These are phyloP conservation scores for Globisporangium alternatum DNA, from an alignment of 352 stramenopile genomes.

Conservation along the genomic window DNA sequence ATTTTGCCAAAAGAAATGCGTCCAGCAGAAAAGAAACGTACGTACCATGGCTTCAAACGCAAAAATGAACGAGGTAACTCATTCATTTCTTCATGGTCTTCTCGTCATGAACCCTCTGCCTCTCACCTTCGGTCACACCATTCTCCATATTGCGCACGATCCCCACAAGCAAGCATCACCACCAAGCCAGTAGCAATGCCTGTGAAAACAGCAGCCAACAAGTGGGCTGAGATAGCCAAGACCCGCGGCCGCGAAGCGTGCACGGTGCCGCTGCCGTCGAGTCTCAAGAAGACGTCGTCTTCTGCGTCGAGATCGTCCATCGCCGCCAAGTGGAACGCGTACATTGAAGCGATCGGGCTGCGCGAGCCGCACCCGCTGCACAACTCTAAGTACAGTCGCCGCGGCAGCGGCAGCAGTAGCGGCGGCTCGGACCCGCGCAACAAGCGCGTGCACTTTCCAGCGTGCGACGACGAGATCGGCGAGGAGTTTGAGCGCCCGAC, in stretches of 20 bases:
- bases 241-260: neutral
- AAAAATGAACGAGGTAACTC: neutral
- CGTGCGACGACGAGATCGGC: conserved; percentile 23
- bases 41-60: neutral
- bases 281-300: conserved; percentile 49
- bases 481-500: conserved; percentile 37
- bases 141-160: conserved; percentile 7
- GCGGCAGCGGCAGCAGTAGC: conserved; percentile 13
- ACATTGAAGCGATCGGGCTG: conserved; percentile 46
- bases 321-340: conserved; percentile 50
- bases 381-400: neutral
- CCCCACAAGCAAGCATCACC: conserved; percentile 1
- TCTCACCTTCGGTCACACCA: neutral
- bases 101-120: neutral
- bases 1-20: neutral
- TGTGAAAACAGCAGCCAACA: neutral
- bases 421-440: conserved; percentile 13
- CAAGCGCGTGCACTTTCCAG: conserved; percentile 51
- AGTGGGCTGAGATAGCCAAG: conserved; percentile 8
- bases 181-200: neutral
- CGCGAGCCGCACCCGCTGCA: conserved; percentile 24
- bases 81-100: neutral
- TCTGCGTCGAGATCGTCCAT: conserved; percentile 26
- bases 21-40: conserved; percentile 10
- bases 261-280: conserved; percentile 33